Evolutionary conservation across 2,329 filamentous ascomycete genomes (phyloP), one percentile per base, ranked within the genome.

Genomic region (Colletotrichum graminicola): DNA sequence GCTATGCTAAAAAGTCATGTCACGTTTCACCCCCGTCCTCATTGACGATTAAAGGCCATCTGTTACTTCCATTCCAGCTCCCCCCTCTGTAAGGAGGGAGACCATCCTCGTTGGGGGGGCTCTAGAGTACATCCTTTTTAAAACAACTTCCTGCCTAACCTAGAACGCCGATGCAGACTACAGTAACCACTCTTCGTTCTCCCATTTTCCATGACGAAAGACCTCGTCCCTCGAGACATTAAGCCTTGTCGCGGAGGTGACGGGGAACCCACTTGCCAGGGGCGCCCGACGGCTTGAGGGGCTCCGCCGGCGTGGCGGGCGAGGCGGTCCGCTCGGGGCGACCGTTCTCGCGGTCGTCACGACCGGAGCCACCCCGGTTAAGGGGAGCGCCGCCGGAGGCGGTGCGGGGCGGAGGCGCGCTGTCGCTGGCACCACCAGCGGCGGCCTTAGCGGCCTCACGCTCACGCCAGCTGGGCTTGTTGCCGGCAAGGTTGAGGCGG

Each of bases 381-480:
- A 86, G 79, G 57, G 83, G 81, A 18, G 80, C 79, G 56, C 81
- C 82, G 45, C 84, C 81, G 70, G 78, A 83, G 39, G 78, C 77
- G n/a, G 76, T 69, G 66, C 80, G 75, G 52, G 75, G 74, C 26
- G 79, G 87, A 45, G 87, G 82, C 57, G 81, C 76, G 45, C 69
- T 72, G 45, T 72, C 69, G 81, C 79, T 62, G 78, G 74, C 73
- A 16, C 76, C 76, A n/a, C 77, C 77, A 18, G 75, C 77, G 12
- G 78, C 76, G 45, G 83, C 79, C 76, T 77, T 86, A 72, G 85
- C 82, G 62, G 89, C 89, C 81, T 94, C 88, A 77, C 92, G 91
- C 41, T 94, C 92, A 80, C 92, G 90, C 93, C 92, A 94, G 76
- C 87, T 89, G 66, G 90, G 85, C 83, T 90, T 91, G 72, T 83